Base-by-base conservation (phyloP, 352 stramenopile genomes). In the Globisporangium orthogonon region DNA sequence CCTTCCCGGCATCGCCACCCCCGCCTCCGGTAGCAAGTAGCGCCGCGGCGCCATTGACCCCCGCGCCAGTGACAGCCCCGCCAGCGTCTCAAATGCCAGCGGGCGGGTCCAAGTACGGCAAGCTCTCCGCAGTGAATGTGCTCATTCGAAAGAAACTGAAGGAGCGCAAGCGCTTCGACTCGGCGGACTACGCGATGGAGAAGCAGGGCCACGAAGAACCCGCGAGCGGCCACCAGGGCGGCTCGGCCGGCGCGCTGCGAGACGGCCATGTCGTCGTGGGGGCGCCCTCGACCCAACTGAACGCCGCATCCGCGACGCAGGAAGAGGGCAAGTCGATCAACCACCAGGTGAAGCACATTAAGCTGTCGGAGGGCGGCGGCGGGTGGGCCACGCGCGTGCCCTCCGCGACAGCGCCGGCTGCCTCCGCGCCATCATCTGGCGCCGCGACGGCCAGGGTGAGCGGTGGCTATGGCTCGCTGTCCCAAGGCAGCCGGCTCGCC, bases 101-200 rank as follows among this genome's bases (percentile, higher is more conserved):
- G 11, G 53, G 37, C n/a, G 54, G 39, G 1, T 74, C 76, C 29
- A 76, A 85, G 37, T 90, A 88, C 54, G 74, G 78, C 0, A 86
- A 86, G 53, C 63, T 90, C 9, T 80, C 70, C 23, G 80, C 80
- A 0, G 76, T 71, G 1, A 83, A 94, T 41, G 71, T 94, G n/a
- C 61, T 94, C 14, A 78, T 94, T 50, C 84, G 83, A 28, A 83
- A 82, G 10, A 86, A 91, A 48, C 56, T 94, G 14, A 84, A 87
- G 55, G 84, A 94, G 55, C 76, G 84, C 14, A 91, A 94, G 48
- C 78, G 80, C 4, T 92, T 94, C 31, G 82, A 92, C 58, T 94
- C 84, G 33, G 82, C 82, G 0, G 84, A 91, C 61, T 89, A 94
- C 59, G 65, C 69, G 3, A 87, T 90, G 78, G 74, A 87, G 50